Conservation (phyloP, 805 yeast species). For the Saccharomycopsis schoenii region DNA sequence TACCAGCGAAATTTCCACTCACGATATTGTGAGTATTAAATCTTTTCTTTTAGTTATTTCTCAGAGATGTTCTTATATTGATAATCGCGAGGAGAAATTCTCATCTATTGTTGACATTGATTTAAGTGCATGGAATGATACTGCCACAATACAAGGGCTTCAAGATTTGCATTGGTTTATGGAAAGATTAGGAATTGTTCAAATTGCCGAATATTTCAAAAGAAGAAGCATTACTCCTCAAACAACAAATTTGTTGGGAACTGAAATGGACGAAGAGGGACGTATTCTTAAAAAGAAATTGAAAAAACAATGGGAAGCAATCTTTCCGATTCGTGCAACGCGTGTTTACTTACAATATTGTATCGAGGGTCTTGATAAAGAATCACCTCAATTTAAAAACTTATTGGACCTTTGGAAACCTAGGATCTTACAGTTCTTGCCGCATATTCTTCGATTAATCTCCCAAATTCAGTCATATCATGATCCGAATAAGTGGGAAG, state of each 20-base stretch:
- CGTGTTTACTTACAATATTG: constrained; percentile 92
- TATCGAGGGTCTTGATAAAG: constrained; percentile 79
- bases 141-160: constrained; percentile 80
- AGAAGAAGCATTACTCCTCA: constrained; percentile 68
- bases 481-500: constrained; percentile 85
- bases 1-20: constrained; percentile 66
- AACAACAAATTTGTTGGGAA: constrained; percentile 56
- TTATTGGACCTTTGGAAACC: constrained; percentile 84
- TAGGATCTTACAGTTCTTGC: constrained; percentile 81
- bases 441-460: constrained; percentile 77
- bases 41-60: constrained; percentile 88
- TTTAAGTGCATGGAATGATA: constrained; percentile 84
- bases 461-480: constrained; percentile 92
- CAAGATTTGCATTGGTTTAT: constrained; percentile 93
- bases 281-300: constrained; percentile 61
- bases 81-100: constrained; percentile 53
- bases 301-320: constrained; percentile 85
- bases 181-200: constrained; percentile 93
- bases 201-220: constrained; percentile 84
- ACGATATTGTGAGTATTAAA: constrained; percentile 89
- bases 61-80: constrained; percentile 61
- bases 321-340: constrained; percentile 93
- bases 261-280: constrained; percentile 88
- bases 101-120: constrained; percentile 90
- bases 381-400: constrained; percentile 61